A percentile compares a stretch with the other conserved stretches of the same genome.
Evolutionary conservation across 179 eudicot species (phyloP).

Genomic region (Spinacia oleracea): DNA sequence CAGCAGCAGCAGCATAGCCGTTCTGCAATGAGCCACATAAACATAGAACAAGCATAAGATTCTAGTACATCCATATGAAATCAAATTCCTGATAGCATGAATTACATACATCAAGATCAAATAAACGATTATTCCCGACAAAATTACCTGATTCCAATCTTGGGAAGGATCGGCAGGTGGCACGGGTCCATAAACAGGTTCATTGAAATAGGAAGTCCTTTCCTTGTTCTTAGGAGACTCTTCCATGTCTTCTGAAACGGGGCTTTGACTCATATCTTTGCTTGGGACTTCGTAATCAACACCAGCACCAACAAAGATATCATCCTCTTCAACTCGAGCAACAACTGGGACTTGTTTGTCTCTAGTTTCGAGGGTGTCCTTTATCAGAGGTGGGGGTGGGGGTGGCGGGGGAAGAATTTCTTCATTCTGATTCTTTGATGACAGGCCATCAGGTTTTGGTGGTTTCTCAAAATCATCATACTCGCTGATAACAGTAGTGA

Average conservation of each 20-base stretch:
- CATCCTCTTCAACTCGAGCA: conserved; percentile 81
- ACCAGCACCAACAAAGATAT: conserved; percentile 93
- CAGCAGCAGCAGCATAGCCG: conserved; percentile 72
- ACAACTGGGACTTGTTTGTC: conserved; percentile 59
- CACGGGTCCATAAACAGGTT: conserved; percentile 91
- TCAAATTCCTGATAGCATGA: conserved; percentile 13
- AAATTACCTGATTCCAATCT: conserved; percentile 79
- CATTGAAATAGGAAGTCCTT: conserved; percentile 54
- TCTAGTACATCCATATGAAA: conserved; percentile 13
- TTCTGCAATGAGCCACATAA: conserved; percentile 44
- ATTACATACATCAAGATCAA: conserved; percentile 13
- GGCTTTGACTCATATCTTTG: conserved; percentile 89
- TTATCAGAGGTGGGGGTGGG: conserved; percentile 74
- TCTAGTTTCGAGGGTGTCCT: conserved; percentile 42
- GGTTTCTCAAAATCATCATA: conserved; percentile 62
- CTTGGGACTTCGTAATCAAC: conserved; percentile 72
- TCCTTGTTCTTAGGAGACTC: conserved; percentile 93
- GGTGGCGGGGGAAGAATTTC: conserved; percentile 80
- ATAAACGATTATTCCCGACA: background rate
- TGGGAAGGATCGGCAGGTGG: conserved; percentile 78
- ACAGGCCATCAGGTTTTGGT: conserved; percentile 45
- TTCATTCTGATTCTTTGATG: conserved; percentile 45
- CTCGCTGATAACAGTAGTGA: conserved; percentile 43
- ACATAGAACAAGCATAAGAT: background rate
- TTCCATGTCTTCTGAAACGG: conserved; percentile 94